phyloP scores from a whole-genome alignment of 495 filamentous ascomycete genomes.

The Xylaria intraflava region DNA sequence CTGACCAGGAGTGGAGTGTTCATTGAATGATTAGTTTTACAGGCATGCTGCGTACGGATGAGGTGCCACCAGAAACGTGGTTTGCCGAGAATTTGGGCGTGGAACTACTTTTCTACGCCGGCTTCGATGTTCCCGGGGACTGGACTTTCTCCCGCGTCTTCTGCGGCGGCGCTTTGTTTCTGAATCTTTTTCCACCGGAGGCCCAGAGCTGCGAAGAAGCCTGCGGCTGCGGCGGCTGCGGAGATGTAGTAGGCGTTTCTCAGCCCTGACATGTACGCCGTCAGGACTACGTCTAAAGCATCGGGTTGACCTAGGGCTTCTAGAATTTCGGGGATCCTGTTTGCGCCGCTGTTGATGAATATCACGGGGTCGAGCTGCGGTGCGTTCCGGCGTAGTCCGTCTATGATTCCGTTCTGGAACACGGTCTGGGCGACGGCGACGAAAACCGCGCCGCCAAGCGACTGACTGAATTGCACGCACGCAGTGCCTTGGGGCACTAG shows the following conservation, averaged over 20 bases:
- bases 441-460: constrained; percentile 64
- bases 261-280: constrained; percentile 40
- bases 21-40: no score
- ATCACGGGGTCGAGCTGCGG: constrained; percentile 27
- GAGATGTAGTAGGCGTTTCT: constrained; percentile 40
- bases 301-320: constrained; percentile 21
- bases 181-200: constrained; percentile 45
- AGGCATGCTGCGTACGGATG: no score
- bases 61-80: no score
- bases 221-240: constrained; percentile 31
- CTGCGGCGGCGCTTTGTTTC: constrained; percentile 13
- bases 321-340: constrained; percentile 34
- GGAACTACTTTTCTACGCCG: neutral
- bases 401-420: constrained; percentile 55
- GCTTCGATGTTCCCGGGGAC: neutral
- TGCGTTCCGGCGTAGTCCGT: constrained; percentile 19
- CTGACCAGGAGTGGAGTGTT: no score
- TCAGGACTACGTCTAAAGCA: constrained; percentile 27
- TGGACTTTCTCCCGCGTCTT: neutral
- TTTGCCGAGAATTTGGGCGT: no score
- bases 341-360: constrained; percentile 42
- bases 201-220: constrained; percentile 33
- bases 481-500: constrained; percentile 59
- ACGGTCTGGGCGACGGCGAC: constrained; percentile 59
- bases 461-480: constrained; percentile 60